Conservation (phyloP, 768 basidiomycete genomes). For the Cystofilobasidium bisporidii region DNA sequence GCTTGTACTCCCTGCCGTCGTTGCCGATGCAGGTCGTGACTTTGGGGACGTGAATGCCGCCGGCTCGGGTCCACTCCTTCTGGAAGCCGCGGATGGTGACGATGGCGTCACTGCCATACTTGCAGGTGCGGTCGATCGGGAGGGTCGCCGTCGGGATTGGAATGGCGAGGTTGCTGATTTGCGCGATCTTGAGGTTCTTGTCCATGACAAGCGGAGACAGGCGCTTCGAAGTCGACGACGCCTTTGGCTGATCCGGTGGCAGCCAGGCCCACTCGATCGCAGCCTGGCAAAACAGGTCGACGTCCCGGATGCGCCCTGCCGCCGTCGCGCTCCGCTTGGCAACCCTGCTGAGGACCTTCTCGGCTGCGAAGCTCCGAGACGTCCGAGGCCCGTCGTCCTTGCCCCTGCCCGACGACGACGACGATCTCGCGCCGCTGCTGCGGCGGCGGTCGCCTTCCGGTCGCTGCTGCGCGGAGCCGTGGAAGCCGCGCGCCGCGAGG, state of each 20-base stretch:
- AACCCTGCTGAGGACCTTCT: constrained; percentile 27
- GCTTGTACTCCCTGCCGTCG: constrained; percentile 58
- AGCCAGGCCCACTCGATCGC: constrained; percentile 32
- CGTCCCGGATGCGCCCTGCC: constrained; percentile 12
- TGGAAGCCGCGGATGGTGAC: constrained; percentile 62
- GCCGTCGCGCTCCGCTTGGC: constrained; percentile 4
- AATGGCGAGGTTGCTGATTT: constrained; percentile 53
- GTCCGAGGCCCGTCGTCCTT: background rate
- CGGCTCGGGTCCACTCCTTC: constrained; percentile 52
- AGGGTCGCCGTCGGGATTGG: constrained; percentile 71
- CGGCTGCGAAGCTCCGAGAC: constrained; percentile 30
- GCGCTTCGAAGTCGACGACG: background rate
- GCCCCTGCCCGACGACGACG: background rate
- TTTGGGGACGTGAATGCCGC: constrained; percentile 77
- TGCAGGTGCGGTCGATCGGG: constrained; percentile 57
- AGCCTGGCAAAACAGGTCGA: constrained; percentile 30
- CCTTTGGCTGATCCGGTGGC: constrained; percentile 11
- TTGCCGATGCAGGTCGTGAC: constrained; percentile 60
- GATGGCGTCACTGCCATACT: constrained; percentile 52
- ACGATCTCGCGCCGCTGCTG: background rate
- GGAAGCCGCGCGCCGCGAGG: constrained; percentile 50
- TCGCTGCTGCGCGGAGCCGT: background rate
- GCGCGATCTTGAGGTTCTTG: constrained; percentile 40
- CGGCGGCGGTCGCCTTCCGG: background rate
- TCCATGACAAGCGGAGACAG: background rate